Percentiles rank a stretch among this genome's conserved stretches.
phyloP scores from a whole-genome alignment of 805 yeast species.

The Candida morakotiae region DNA sequence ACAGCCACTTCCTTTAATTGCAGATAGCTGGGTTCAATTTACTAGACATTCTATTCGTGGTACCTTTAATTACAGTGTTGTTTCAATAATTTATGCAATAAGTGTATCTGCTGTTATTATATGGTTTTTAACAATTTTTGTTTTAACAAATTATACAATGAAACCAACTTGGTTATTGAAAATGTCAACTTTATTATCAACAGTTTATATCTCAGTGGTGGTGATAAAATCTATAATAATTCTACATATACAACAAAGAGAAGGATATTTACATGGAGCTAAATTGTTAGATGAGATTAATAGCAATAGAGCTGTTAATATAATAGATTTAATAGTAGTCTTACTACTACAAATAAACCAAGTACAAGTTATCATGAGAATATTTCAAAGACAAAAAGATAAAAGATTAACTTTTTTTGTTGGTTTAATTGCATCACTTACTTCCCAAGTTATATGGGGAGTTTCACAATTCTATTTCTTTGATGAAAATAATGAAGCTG shows the following conservation, averaged over 20 bases:
- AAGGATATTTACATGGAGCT: slow-evolving; percentile 41
- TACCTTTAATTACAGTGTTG: slow-evolving; percentile 51
- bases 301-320: slow-evolving; percentile 41
- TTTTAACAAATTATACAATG: slow-evolving; percentile 61
- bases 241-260: slow-evolving; percentile 44
- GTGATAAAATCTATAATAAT: slow-evolving; percentile 44
- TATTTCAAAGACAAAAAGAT: slow-evolving; percentile 66
- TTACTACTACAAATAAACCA: slow-evolving; percentile 61
- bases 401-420: slow-evolving; percentile 56
- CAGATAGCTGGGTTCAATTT: slow-evolving; percentile 46
- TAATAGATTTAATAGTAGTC: slow-evolving; percentile 56
- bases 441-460: slow-evolving; percentile 68
- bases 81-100: slow-evolving; percentile 58
- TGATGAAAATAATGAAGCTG: slow-evolving; percentile 36
- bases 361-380: slow-evolving; percentile 65
- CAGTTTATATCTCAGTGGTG: slow-evolving; percentile 50
- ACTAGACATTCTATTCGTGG: slow-evolving; percentile 32
- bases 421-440: slow-evolving; percentile 51
- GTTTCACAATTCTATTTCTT: slow-evolving; percentile 49
- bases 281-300: slow-evolving; percentile 43
- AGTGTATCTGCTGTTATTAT: slow-evolving; percentile 64
- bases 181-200: slow-evolving; percentile 47
- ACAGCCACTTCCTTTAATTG: slow-evolving; percentile 39
- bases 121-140: slow-evolving; percentile 57
- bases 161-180: slow-evolving; percentile 53